A percentile compares a stretch with the other conserved stretches of the same genome.
Conservation (phyloP, 176 grass and related monocot species). For the Paspalum notatum region DNA sequence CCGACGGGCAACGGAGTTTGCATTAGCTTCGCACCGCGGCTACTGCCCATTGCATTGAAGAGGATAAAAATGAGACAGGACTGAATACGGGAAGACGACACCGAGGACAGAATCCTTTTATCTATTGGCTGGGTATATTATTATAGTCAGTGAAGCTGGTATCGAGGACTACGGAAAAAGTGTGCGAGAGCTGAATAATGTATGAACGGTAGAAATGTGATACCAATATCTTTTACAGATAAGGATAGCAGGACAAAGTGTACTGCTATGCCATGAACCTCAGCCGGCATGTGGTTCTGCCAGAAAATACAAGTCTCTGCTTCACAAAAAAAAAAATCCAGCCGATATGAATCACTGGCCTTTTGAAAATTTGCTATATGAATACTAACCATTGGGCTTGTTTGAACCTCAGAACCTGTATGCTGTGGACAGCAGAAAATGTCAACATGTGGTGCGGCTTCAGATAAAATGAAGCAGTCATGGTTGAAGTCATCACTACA, state of each 20-base stretch:
- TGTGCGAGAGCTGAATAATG: background rate
- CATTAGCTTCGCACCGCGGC: background rate
- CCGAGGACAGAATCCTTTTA: background rate
- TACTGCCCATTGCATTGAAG: background rate
- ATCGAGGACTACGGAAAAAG: background rate
- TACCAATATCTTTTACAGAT: background rate
- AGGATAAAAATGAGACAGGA: background rate
- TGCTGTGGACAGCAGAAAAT: background rate
- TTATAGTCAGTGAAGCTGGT: background rate
- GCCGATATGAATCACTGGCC: background rate
- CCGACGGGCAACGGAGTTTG: no score
- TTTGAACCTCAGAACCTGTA: slow-evolving; percentile 15
- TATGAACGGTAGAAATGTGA: background rate
- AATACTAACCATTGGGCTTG: background rate
- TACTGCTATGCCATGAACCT: background rate
- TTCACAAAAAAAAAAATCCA: background rate
- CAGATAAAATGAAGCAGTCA: slow-evolving; percentile 17
- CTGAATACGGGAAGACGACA: background rate
- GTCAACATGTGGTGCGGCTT: slow-evolving; percentile 19
- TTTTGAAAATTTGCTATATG: background rate
- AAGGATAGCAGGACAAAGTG: background rate
- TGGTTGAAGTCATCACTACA: background rate
- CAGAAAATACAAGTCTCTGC: background rate
- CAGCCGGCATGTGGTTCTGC: background rate
- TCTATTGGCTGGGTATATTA: background rate